These are phyloP conservation scores for Apiospora arundinis DNA, from an alignment of 2,329 filamentous ascomycete species.

Conservation along the genomic window DNA sequence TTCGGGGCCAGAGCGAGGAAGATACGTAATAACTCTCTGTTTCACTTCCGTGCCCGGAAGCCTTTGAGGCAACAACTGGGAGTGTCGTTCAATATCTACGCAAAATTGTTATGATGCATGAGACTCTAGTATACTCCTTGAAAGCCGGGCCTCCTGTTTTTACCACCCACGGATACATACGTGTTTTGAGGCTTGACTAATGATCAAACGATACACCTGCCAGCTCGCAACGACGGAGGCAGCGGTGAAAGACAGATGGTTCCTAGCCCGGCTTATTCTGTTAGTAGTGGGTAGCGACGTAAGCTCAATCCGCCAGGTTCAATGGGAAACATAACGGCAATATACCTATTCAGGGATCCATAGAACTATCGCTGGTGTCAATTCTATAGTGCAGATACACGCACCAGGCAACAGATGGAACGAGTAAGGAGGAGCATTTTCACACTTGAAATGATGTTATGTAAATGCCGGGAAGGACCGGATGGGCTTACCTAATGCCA, in stretches of 20 bases:
- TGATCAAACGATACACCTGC: not conserved
- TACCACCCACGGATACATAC: not conserved
- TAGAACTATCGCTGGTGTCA: not conserved
- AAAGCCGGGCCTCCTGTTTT: not conserved
- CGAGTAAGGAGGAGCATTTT: not conserved
- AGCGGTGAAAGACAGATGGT: not conserved
- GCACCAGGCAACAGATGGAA: not conserved
- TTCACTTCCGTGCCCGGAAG: not conserved
- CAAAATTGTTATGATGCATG: too few relatives aligned
- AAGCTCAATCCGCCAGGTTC: not conserved
- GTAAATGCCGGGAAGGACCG: not conserved
- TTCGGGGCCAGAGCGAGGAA: not conserved
- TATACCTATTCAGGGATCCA: not conserved
- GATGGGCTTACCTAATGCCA: not conserved
- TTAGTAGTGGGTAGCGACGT: not conserved
- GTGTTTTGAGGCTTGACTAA: not conserved
- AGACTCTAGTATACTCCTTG: too few relatives aligned
- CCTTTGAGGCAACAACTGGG: not conserved
- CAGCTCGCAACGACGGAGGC: not conserved
- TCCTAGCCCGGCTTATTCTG: not conserved
- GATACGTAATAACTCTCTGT: not conserved
- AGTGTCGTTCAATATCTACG: not conserved
- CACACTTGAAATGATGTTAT: too few relatives aligned
- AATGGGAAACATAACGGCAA: too few relatives aligned
- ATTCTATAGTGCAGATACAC: not conserved